Evolutionary conservation across 345 rosid species (phyloP).

Genomic region (thale cress (Arabidopsis thaliana)): DNA sequence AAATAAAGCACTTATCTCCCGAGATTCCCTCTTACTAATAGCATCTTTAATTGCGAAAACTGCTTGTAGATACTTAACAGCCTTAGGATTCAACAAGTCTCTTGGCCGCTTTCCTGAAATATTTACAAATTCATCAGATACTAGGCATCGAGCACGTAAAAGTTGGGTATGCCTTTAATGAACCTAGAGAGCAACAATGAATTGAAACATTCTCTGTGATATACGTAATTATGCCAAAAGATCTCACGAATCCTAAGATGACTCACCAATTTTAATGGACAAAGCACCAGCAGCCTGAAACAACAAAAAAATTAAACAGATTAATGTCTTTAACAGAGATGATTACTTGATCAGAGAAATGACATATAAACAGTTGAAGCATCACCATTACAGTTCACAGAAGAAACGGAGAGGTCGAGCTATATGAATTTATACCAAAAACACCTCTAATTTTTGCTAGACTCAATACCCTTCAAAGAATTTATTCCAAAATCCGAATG

Average conservation of each 20-base stretch:
- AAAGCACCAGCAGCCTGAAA: conserved; percentile 96
- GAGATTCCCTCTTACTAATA: conserved; percentile 89
- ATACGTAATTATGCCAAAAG: conserved; percentile 15
- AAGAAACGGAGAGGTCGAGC: conserved; percentile 8
- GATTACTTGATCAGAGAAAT: conserved; percentile 13
- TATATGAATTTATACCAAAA: neutral
- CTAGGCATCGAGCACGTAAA: neutral
- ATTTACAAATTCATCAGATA: conserved; percentile 30
- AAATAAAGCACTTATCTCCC: conserved; percentile 91
- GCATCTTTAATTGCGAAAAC: conserved; percentile 92
- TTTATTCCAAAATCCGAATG: neutral
- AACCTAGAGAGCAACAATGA: conserved; percentile 19
- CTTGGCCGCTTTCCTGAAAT: conserved; percentile 94
- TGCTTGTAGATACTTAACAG: conserved; percentile 89
- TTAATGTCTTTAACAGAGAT: conserved; percentile 21
- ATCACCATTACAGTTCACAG: conserved; percentile 24
- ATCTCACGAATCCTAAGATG: conserved; percentile 16
- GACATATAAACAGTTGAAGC: conserved; percentile 5
- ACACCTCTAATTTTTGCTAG: neutral
- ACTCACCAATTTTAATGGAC: conserved; percentile 93
- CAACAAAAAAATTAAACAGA: conserved; percentile 12
- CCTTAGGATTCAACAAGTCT: conserved; percentile 94
- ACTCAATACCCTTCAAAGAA: neutral
- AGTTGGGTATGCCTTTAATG: conserved; percentile 1
- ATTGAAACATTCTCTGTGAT: conserved; percentile 2